A percentile compares a stretch with the other conserved stretches of the same genome.
These are phyloP conservation scores for Achaetomiella virescens DNA, from an alignment of 495 filamentous ascomycete species.

Conservation along the genomic window DNA sequence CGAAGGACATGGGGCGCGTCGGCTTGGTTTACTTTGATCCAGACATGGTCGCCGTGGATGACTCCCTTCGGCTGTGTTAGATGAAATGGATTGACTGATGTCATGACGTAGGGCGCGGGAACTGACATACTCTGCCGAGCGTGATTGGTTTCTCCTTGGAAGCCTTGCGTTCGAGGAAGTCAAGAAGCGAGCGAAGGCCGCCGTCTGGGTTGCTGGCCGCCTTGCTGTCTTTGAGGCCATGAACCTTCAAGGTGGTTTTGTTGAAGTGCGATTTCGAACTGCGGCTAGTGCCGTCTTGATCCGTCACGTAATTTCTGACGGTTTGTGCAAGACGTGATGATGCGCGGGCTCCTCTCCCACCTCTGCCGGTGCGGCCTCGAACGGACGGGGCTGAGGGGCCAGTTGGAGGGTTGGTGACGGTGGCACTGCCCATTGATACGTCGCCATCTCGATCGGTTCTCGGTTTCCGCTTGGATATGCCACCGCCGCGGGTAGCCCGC, in stretches of 20 bases:
- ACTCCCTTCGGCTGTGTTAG: slow-evolving; percentile 71
- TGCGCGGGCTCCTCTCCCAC: slow-evolving; percentile 10
- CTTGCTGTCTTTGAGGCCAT: slow-evolving; percentile 72
- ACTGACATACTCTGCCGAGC: slow-evolving; percentile 77
- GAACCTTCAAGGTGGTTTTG: slow-evolving; percentile 47
- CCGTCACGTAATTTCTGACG: slow-evolving; percentile 16
- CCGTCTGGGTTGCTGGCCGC: slow-evolving; percentile 62
- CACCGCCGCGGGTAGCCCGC: slow-evolving; percentile 38
- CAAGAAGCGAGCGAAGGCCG: slow-evolving; percentile 61
- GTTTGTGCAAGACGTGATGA: slow-evolving; percentile 21
- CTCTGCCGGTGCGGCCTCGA: slow-evolving; percentile 13
- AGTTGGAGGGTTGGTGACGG: slow-evolving; percentile 18
- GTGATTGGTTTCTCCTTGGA: slow-evolving; percentile 53
- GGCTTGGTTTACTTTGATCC: slow-evolving; percentile 59
- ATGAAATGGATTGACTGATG: slow-evolving; percentile 40
- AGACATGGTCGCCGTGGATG: slow-evolving; percentile 60
- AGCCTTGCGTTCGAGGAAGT: slow-evolving; percentile 79
- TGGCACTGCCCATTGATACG: slow-evolving; percentile 63
- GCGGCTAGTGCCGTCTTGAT: slow-evolving; percentile 1
- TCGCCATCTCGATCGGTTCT: slow-evolving; percentile 76
- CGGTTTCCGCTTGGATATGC: slow-evolving; percentile 63
- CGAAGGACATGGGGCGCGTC: slow-evolving; percentile 54
- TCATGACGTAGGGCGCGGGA: slow-evolving; percentile 11
- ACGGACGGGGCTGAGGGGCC: slow-evolving; percentile 23
- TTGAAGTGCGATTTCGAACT: slow-evolving; percentile 21